Conservation (phyloP, 768 basidiomycete genomes). For the Boletus reticulatus region DNA sequence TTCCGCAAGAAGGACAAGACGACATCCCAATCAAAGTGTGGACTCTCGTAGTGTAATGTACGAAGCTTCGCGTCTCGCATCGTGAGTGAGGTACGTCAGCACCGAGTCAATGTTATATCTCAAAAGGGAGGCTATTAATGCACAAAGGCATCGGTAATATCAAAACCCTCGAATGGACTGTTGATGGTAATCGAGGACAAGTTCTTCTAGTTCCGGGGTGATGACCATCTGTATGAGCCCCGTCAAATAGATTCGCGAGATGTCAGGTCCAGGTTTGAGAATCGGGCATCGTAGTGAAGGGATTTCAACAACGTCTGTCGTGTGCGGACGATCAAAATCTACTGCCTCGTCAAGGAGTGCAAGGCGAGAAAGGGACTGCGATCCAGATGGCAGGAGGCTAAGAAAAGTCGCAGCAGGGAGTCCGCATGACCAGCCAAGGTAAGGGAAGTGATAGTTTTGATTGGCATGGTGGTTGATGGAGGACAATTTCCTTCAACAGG, state of each 20-base stretch:
- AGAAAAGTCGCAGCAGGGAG: conserved; percentile 21
- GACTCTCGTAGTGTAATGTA: conserved; percentile 19
- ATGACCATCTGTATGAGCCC: conserved; percentile 21
- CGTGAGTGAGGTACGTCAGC: conserved; percentile 24
- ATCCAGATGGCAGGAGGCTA: conserved; percentile 20
- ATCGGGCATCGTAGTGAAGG: conserved; percentile 17
- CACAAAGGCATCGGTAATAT: conserved; percentile 22
- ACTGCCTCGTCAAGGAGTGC: conserved; percentile 26
- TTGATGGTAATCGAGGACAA: conserved; percentile 26
- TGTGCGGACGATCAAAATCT: conserved; percentile 21
- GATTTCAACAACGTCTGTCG: conserved; percentile 10
- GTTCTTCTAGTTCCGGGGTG: conserved; percentile 24
- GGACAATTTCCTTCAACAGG: conserved; percentile 23
- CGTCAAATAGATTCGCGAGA: conserved; percentile 29
- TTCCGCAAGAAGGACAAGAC: conserved; percentile 26
- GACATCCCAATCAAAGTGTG: conserved; percentile 30
- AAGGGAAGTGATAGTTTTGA: conserved; percentile 21
- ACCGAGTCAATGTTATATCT: conserved; percentile 24
- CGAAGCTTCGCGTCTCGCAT: conserved; percentile 23
- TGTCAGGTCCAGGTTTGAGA: conserved; percentile 26
- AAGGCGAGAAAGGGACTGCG: conserved; percentile 23
- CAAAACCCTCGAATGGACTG: conserved; percentile 25
- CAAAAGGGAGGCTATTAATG: conserved; percentile 23
- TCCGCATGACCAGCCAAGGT: conserved; percentile 22
- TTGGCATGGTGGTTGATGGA: conserved; percentile 18